Base-by-base conservation (phyloP, 1,284 basidiomycete genomes). In the Cystobasidium sp. region DNA sequence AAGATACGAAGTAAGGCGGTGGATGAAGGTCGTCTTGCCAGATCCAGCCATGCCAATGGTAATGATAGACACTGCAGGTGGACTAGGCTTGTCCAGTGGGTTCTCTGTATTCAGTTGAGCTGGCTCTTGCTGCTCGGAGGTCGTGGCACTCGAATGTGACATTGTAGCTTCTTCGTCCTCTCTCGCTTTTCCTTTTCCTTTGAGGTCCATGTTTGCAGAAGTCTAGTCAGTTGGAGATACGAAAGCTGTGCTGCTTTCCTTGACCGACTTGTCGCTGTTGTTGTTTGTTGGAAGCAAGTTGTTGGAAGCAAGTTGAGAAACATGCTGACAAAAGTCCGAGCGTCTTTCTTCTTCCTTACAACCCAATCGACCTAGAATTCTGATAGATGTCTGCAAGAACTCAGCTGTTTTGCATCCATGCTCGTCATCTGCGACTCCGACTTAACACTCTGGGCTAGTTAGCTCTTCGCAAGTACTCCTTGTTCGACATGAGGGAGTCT, bases 21-120 rank as follows among this genome's bases (percentile, higher is more conserved):
- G 93, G 41, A 98, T 93, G 82, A 99, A 93, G 0, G 97, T 98
- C 3, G 96, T 97, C 85, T 99, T 98, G 77, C 97, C 94, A 9
- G 92, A 92, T 8, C 93, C 93, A 47, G 74, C 74, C 76, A 75
- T 75, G 55, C 79, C 79, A 58, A 80, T 80, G 39, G 78, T 78
- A 68, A 79, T 77, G 69, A 80, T 77, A n/a, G 75, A 70, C 9
- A 71, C 69, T 16, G 69, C 92, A 63, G 69, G 69, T 51, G 69
- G 69, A 51, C 69, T 71, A 18, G 55, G 37, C n/a, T 66, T 66
- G 68, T 63, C 61, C 22, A 53, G 55, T 18, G 58, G 46, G 20
- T 62, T 59, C 41, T 39, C 68, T 58, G 55, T n/a, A 16, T 44
- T 37, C 41, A 51, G 14, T 53, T 22, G 22, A 18, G n/a, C 31